phyloP scores from a whole-genome alignment of 257 asterid species.

The Thymus quinquecostatus region DNA sequence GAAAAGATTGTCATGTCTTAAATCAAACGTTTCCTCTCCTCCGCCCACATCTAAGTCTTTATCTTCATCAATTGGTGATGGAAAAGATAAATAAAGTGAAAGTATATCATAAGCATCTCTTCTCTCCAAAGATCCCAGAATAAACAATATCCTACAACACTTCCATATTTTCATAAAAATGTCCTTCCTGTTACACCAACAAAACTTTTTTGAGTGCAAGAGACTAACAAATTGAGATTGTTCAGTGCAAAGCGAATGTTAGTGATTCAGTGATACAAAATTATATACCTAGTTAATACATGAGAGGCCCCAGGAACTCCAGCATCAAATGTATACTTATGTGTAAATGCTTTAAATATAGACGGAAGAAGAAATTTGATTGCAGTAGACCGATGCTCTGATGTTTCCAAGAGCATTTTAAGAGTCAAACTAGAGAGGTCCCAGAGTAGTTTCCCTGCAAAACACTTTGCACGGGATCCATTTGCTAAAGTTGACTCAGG shows the following conservation, averaged over 20 bases:
- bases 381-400: conserved; percentile 78
- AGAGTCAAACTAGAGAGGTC: conserved; percentile 68
- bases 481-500: conserved; percentile 39
- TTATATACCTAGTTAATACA: conserved; percentile 62
- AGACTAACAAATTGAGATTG: conserved; percentile 6
- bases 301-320: conserved; percentile 51
- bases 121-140: conserved; percentile 76
- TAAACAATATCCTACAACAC: conserved; percentile 69
- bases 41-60: conserved; percentile 47
- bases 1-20: conserved; percentile 58
- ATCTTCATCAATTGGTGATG: conserved; percentile 47
- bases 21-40: conserved; percentile 49
- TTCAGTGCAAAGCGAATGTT: conserved; percentile 17
- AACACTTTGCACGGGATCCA: conserved; percentile 35
- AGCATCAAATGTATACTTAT: conserved; percentile 47
- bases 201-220: conserved; percentile 17
- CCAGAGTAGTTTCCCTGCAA: conserved; percentile 79
- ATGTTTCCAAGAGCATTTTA: conserved; percentile 66
- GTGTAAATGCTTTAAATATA: conserved; percentile 61
- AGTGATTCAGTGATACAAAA: conserved; percentile 20
- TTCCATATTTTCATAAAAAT: conserved; percentile 65
- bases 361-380: conserved; percentile 72
- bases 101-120: conserved; percentile 86
- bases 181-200: conserved; percentile 54
- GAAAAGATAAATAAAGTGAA: conserved; percentile 68